Evolutionary conservation across 495 filamentous ascomycete species (phyloP).

Genomic region (Daldinia vernicosa): DNA sequence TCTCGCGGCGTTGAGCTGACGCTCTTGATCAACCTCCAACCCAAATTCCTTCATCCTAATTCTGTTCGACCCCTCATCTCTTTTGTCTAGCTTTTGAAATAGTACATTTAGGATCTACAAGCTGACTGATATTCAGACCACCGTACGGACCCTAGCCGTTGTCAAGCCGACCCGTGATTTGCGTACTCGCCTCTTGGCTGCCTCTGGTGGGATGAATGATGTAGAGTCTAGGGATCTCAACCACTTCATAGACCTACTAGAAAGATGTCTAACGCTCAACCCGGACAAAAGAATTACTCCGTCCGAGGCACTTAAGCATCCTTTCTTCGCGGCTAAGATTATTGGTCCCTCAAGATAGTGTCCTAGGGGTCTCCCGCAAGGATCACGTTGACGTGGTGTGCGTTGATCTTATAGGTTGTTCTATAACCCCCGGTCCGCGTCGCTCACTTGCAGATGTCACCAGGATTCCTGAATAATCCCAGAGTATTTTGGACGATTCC

Average conservation of each 20-base stretch:
- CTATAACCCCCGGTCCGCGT: neutral
- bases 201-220: slow-evolving; percentile 76
- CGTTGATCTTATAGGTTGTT: neutral
- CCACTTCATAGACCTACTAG: slow-evolving; percentile 84
- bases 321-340: slow-evolving; percentile 65
- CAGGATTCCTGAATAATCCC: slow-evolving; percentile 1
- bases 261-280: slow-evolving; percentile 86
- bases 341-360: slow-evolving; percentile 35
- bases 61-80: slow-evolving; percentile 14
- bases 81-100: slow-evolving; percentile 3
- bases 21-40: slow-evolving; percentile 10
- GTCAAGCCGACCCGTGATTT: slow-evolving; percentile 86
- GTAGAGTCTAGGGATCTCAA: slow-evolving; percentile 79
- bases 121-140: slow-evolving; percentile 57
- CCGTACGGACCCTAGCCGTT: slow-evolving; percentile 73
- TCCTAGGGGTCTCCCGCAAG: neutral
- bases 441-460: neutral
- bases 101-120: neutral
- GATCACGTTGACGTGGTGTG: neutral
- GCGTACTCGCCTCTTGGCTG: slow-evolving; percentile 75
- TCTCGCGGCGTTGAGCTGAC: slow-evolving; percentile 31
- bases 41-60: slow-evolving; percentile 17
- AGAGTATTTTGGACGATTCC: slow-evolving; percentile 7
- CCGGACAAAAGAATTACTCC: slow-evolving; percentile 93
- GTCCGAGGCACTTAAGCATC: slow-evolving; percentile 85